Conservation (phyloP, 2,329 filamentous ascomycete genomes). For the Trichoderma hamatum region DNA sequence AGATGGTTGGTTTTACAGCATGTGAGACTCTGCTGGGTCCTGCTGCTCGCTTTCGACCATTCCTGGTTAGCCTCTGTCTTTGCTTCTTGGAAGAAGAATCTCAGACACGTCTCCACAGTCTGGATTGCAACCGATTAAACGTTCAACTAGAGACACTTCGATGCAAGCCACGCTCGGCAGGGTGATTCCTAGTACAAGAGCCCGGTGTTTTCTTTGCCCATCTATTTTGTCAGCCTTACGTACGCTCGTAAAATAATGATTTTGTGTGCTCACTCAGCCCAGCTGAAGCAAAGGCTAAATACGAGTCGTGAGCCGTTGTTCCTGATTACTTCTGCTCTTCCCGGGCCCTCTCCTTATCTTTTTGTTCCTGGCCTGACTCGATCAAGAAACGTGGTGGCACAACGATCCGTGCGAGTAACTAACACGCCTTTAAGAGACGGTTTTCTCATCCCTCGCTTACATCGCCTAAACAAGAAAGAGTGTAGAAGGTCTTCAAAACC, state of each 20-base stretch:
- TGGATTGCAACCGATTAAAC: constrained; percentile 1
- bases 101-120: neutral
- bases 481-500: neutral
- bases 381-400: constrained; percentile 6
- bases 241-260: constrained; percentile 17
- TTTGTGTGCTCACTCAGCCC: constrained; percentile 22
- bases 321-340: constrained; percentile 17
- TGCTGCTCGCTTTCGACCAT: neutral
- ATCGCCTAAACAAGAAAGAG: neutral
- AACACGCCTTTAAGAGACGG: neutral
- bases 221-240: constrained; percentile 21
- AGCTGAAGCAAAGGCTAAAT: constrained; percentile 23
- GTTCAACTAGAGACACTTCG: constrained; percentile 7
- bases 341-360: constrained; percentile 7
- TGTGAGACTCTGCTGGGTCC: constrained; percentile 18
- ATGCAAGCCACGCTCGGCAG: constrained; percentile 22
- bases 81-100: neutral
- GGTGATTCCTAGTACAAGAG: constrained; percentile 1
- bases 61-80: neutral
- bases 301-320: constrained; percentile 18
- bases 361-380: constrained; percentile 17
- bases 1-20: constrained; percentile 14
- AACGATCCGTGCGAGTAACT: neutral
- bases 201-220: neutral
- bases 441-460: neutral